Conservation (phyloP, 371 early-diverging fungal genomes). For the Cokeromyces recurvatus region DNA sequence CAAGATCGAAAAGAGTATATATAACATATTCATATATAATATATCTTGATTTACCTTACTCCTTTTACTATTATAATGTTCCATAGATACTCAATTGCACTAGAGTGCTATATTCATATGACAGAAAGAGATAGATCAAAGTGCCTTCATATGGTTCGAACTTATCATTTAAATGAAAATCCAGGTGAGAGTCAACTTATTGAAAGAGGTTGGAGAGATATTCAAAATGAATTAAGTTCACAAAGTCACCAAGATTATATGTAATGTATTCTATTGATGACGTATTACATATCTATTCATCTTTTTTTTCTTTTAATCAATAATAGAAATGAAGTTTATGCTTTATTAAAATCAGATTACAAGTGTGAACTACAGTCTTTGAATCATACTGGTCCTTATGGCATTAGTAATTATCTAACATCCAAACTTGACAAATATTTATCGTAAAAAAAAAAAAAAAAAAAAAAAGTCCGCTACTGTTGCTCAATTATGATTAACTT, state of each 20-base stretch:
- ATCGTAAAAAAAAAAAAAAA: neutral
- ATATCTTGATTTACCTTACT: neutral
- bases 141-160: slow-evolving; percentile 7
- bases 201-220: slow-evolving; percentile 11
- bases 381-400: slow-evolving; percentile 14
- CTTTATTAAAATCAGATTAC: slow-evolving; percentile 9
- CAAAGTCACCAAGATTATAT: slow-evolving; percentile 12
- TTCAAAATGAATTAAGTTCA: slow-evolving; percentile 5
- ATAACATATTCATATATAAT: no score
- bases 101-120: slow-evolving; percentile 8
- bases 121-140: slow-evolving; percentile 26
- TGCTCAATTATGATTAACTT: neutral
- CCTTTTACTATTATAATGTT: neutral
- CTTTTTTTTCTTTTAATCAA: no score
- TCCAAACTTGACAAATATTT: slow-evolving; percentile 9
- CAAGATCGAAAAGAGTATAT: slow-evolving; percentile 26
- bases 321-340: slow-evolving; percentile 18
- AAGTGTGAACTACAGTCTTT: slow-evolving; percentile 37
- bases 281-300: no score
- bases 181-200: slow-evolving; percentile 16
- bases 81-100: slow-evolving; percentile 19
- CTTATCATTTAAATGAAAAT: slow-evolving; percentile 2
- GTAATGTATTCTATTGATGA: slow-evolving; percentile 1
- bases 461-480: neutral
- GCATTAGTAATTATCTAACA: slow-evolving; percentile 7